phyloP scores from a whole-genome alignment of 352 stramenopile genomes.

The Aphanomyces stellatus region DNA sequence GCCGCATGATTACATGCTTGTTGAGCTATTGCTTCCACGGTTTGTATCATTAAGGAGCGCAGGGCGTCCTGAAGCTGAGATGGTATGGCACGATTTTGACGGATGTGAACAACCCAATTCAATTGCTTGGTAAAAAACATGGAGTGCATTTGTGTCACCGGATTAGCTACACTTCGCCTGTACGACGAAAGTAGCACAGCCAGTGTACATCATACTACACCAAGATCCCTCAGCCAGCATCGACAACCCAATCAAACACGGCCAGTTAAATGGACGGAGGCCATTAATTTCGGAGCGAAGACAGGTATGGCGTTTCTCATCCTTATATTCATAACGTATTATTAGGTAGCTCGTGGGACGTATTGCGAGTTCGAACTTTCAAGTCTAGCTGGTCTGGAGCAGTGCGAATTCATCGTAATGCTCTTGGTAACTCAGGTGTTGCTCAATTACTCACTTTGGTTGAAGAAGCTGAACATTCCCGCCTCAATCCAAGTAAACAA shows the following conservation, averaged over 20 bases:
- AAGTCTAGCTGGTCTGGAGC: constrained; percentile 76
- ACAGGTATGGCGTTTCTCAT: not conserved
- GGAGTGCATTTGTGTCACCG: constrained; percentile 81
- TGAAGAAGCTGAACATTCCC: constrained; percentile 50
- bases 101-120: constrained; percentile 45
- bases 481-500: constrained; percentile 38
- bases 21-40: constrained; percentile 65
- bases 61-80: constrained; percentile 70
- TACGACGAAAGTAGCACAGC: constrained; percentile 83
- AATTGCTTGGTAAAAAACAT: constrained; percentile 49
- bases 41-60: constrained; percentile 82
- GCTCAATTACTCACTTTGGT: constrained; percentile 77
- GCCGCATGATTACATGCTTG: constrained; percentile 71
- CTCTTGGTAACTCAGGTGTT: constrained; percentile 82
- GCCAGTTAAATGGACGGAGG: constrained; percentile 69
- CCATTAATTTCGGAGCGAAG: constrained; percentile 27
- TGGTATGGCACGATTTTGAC: constrained; percentile 70
- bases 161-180: constrained; percentile 72
- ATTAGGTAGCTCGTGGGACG: constrained; percentile 75
- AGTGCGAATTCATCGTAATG: constrained; percentile 78
- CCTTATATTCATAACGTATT: not conserved
- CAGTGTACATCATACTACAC: constrained; percentile 73
- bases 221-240: constrained; percentile 57
- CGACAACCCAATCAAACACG: constrained; percentile 70
- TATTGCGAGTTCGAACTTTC: constrained; percentile 66